Percentiles rank a stretch among this genome's conserved stretches.
Conservation (phyloP, 768 basidiomycete species). For the Amanita pseudoporphyria region DNA sequence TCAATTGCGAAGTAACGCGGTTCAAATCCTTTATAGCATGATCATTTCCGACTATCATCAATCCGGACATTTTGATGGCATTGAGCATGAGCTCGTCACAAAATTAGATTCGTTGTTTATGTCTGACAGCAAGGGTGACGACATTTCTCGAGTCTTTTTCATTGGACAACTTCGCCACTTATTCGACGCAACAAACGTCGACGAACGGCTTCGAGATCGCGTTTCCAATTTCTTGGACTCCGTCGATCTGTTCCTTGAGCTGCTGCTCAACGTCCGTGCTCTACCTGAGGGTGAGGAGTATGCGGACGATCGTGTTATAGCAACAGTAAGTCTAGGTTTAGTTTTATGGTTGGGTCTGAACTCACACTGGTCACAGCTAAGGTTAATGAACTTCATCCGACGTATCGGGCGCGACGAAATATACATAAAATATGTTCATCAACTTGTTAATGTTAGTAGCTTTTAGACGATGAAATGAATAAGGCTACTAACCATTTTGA, state of each 20-base stretch:
- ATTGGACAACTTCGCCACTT: slow-evolving; percentile 80
- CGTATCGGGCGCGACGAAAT: slow-evolving; percentile 89
- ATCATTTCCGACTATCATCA: slow-evolving; percentile 88
- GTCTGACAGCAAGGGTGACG: slow-evolving; percentile 85
- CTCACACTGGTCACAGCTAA: slow-evolving; percentile 37
- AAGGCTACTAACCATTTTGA: slow-evolving; percentile 4
- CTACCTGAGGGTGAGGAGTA: slow-evolving; percentile 91
- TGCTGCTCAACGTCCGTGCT: slow-evolving; percentile 78
- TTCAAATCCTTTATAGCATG: slow-evolving; percentile 92
- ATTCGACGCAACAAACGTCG: slow-evolving; percentile 80
- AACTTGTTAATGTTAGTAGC: slow-evolving; percentile 75
- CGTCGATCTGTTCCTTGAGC: slow-evolving; percentile 86
- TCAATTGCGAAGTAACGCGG: slow-evolving; percentile 79
- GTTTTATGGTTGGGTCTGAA: slow-evolving; percentile 6
- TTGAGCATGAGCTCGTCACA: slow-evolving; percentile 89
- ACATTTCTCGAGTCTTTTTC: slow-evolving; percentile 89
- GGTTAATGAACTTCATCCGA: slow-evolving; percentile 90
- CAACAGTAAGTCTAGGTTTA: slow-evolving; percentile 47
- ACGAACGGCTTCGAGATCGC: slow-evolving; percentile 66
- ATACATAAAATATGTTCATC: slow-evolving; percentile 93
- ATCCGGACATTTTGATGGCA: slow-evolving; percentile 74
- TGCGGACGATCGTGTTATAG: slow-evolving; percentile 89
- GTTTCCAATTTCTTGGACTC: slow-evolving; percentile 81
- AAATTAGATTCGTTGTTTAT: slow-evolving; percentile 88
- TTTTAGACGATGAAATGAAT: neutral